Percentiles rank a stretch among this genome's conserved stretches.
Evolutionary conservation across 2,329 filamentous ascomycete genomes (phyloP).

Genomic region (Aspergillus glaucus): DNA sequence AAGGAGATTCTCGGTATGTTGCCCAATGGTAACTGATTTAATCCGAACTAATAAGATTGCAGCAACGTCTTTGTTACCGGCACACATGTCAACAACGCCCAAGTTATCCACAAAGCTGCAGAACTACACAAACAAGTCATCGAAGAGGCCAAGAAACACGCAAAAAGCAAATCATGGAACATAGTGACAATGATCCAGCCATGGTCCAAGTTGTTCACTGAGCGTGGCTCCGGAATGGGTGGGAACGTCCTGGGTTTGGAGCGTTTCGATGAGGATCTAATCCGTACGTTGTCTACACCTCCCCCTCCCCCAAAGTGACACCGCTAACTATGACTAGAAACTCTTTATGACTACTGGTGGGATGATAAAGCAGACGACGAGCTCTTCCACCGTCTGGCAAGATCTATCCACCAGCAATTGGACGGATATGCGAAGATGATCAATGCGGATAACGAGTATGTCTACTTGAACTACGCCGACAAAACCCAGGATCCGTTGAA

Average conservation of each 20-base stretch:
- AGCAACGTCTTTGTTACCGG: slow-evolving; percentile 14
- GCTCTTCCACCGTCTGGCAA: slow-evolving; percentile 22
- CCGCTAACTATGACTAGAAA: slow-evolving; percentile 11
- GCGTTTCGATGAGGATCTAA: slow-evolving; percentile 21
- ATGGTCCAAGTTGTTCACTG: slow-evolving; percentile 32
- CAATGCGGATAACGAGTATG: slow-evolving; percentile 24
- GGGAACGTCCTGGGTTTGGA: slow-evolving; percentile 35
- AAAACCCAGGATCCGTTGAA: slow-evolving; percentile 37
- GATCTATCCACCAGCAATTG: slow-evolving; percentile 21
- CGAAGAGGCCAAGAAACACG: slow-evolving; percentile 9
- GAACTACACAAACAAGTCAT: slow-evolving; percentile 13
- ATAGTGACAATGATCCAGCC: slow-evolving; percentile 34
- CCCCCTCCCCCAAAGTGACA: slow-evolving; percentile 13
- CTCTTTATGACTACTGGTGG: slow-evolving; percentile 20
- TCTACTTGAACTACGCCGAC: slow-evolving; percentile 46
- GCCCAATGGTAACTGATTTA: no score
- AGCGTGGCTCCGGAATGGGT: slow-evolving; percentile 26
- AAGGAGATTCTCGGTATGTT: slow-evolving; percentile 10
- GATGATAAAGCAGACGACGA: slow-evolving; percentile 27
- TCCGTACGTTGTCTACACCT: slow-evolving; percentile 6
- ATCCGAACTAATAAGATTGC: background rate
- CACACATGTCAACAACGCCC: slow-evolving; percentile 15
- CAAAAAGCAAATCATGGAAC: slow-evolving; percentile 13
- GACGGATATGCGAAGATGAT: slow-evolving; percentile 21
- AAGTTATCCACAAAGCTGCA: slow-evolving; percentile 12